Percentiles rank a stretch among this genome's conserved stretches.
phyloP scores from a whole-genome alignment of 2,329 filamentous ascomycete species.

The Celoporthe dispersa region DNA sequence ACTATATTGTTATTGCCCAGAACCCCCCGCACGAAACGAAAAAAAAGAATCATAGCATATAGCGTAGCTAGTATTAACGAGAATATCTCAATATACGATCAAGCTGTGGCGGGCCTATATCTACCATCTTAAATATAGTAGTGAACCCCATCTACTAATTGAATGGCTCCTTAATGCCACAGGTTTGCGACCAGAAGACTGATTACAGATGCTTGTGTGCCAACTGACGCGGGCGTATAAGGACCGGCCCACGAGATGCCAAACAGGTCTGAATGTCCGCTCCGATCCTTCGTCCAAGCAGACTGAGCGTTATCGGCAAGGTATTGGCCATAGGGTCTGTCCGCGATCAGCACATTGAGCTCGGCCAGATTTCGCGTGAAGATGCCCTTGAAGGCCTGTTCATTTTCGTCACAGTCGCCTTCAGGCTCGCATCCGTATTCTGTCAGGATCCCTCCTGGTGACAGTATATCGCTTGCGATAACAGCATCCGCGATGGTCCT shows the following conservation, averaged over 20 bases:
- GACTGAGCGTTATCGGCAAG: conserved; percentile 33
- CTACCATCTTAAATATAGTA: too few species aligned
- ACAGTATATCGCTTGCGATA: conserved; percentile 45
- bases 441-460: conserved; percentile 51
- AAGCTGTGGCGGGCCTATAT: neutral
- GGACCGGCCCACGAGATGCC: conserved; percentile 36
- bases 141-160: too few species aligned
- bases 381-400: conserved; percentile 69
- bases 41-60: neutral
- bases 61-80: neutral
- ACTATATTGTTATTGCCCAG: neutral
- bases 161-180: neutral
- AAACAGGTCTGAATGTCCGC: conserved; percentile 28
- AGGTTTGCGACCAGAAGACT: conserved; percentile 29
- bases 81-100: neutral
- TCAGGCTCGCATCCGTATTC: conserved; percentile 49
- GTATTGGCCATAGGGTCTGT: conserved; percentile 32
- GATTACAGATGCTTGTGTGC: conserved; percentile 27
- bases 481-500: conserved; percentile 56
- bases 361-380: conserved; percentile 68
- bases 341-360: conserved; percentile 47
- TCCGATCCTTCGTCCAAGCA: conserved; percentile 28
- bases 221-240: conserved; percentile 24
- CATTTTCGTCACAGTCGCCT: conserved; percentile 57
- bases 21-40: too few species aligned